These are phyloP conservation scores for Cryptosporidium viatorum DNA, from an alignment of 169 alveolate species.

Conservation along the genomic window DNA sequence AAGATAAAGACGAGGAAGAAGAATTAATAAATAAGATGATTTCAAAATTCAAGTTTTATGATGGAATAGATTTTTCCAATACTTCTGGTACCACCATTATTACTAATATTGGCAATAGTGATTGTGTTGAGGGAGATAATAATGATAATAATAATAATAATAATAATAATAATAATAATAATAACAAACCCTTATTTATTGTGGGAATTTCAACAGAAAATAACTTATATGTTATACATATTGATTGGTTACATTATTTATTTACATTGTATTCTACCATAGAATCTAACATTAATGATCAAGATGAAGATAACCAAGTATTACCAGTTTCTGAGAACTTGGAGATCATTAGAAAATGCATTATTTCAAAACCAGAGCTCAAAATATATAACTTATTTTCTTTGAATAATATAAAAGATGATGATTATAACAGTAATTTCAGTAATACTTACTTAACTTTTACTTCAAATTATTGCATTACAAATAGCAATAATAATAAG, in stretches of 20 bases:
- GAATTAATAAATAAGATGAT: background rate
- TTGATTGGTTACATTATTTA: conserved; percentile 52
- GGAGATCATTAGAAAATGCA: conserved; percentile 18
- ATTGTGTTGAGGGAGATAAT: too few species aligned
- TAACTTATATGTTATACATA: background rate
- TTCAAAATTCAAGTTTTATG: background rate
- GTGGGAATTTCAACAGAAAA: background rate
- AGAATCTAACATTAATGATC: background rate
- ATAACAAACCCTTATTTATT: background rate
- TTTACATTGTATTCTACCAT: conserved; percentile 15
- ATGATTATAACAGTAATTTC: background rate
- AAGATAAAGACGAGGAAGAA: background rate
- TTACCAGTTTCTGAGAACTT: conserved; percentile 13
- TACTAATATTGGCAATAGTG: too few species aligned
- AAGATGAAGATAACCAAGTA: background rate
- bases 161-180: background rate
- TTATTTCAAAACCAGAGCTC: background rate
- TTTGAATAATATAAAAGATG: too few species aligned
- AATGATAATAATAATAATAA: background rate
- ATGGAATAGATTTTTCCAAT: background rate
- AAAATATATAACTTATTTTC: background rate
- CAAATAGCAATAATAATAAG: background rate
- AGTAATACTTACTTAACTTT: background rate
- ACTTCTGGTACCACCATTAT: too few species aligned
- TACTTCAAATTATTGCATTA: background rate